A percentile compares a stretch with the other conserved stretches of the same genome.
phyloP scores from a whole-genome alignment of 768 basidiomycete species.

The Pholiota conissans region DNA sequence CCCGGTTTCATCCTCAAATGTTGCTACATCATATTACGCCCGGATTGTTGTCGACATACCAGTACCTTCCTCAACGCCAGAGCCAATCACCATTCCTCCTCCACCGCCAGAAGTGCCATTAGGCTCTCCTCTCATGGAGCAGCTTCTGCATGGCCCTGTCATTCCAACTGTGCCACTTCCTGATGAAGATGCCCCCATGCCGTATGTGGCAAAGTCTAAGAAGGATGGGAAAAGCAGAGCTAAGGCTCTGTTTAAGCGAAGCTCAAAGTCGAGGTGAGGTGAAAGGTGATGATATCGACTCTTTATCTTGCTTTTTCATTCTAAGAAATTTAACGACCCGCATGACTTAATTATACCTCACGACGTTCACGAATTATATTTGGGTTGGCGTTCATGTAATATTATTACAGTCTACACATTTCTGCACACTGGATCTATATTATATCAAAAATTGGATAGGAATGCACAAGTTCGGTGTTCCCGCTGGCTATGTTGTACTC shows the following conservation, averaged over 20 bases:
- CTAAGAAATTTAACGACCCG: not conserved
- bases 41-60: slow-evolving; percentile 8
- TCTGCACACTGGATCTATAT: not conserved
- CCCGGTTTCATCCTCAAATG: not conserved
- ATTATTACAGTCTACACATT: not conserved
- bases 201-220: slow-evolving; percentile 1
- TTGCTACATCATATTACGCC: not conserved
- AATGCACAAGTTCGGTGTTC: too few species aligned
- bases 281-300: not conserved
- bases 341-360: not conserved
- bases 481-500: too few species aligned
- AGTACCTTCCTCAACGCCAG: slow-evolving; percentile 1
- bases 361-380: not conserved
- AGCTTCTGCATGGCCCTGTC: slow-evolving; percentile 22
- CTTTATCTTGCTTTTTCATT: not conserved
- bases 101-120: slow-evolving; percentile 12
- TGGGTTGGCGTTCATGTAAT: not conserved
- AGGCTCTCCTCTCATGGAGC: slow-evolving; percentile 20
- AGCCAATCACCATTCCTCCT: slow-evolving; percentile 2
- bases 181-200: slow-evolving; percentile 11
- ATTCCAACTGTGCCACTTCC: slow-evolving; percentile 23
- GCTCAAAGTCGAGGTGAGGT: slow-evolving; percentile 1
- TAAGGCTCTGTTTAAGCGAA: slow-evolving; percentile 14
- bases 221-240: slow-evolving; percentile 6
- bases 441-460: too few species aligned